Evolutionary conservation across 345 rosid genomes (phyloP).

Genomic region (Citrus cavaleriei): DNA sequence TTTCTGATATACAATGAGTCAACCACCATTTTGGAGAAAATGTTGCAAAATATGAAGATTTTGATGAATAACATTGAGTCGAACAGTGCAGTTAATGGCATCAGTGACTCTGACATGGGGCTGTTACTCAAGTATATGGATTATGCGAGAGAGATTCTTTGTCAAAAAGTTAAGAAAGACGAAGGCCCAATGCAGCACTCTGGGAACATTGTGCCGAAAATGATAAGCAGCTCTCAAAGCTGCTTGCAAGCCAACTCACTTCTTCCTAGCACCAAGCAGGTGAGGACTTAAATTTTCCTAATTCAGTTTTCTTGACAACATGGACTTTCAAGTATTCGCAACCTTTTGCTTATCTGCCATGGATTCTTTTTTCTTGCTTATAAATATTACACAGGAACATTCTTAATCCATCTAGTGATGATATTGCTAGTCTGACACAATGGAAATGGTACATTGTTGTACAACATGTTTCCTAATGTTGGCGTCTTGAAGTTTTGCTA

Average conservation of each 20-base stretch:
- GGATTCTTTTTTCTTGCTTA: neutral
- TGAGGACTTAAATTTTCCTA: conserved; percentile 17
- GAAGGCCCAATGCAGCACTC: conserved; percentile 14
- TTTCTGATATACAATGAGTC: conserved; percentile 57
- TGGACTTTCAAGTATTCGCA: neutral
- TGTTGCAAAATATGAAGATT: conserved; percentile 48
- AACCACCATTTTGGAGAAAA: conserved; percentile 46
- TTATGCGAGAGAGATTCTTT: conserved; percentile 34
- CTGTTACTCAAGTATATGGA: conserved; percentile 45
- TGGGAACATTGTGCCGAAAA: conserved; percentile 17
- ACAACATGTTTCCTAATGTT: neutral
- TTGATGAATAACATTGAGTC: conserved; percentile 34
- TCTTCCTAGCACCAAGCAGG: conserved; percentile 43
- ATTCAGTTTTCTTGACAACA: neutral
- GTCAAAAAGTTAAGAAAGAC: conserved; percentile 27
- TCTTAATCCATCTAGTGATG: neutral
- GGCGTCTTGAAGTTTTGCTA: neutral
- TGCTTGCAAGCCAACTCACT: conserved; percentile 26
- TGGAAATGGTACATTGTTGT: neutral
- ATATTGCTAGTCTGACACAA: neutral
- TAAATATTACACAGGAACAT: neutral
- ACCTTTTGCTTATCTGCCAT: neutral
- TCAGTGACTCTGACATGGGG: conserved; percentile 35
- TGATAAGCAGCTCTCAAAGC: conserved; percentile 26
- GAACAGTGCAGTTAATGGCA: conserved; percentile 23